Evolutionary conservation across 2,329 filamentous ascomycete species (phyloP).

Genomic region (Fusarium fracticaudum): DNA sequence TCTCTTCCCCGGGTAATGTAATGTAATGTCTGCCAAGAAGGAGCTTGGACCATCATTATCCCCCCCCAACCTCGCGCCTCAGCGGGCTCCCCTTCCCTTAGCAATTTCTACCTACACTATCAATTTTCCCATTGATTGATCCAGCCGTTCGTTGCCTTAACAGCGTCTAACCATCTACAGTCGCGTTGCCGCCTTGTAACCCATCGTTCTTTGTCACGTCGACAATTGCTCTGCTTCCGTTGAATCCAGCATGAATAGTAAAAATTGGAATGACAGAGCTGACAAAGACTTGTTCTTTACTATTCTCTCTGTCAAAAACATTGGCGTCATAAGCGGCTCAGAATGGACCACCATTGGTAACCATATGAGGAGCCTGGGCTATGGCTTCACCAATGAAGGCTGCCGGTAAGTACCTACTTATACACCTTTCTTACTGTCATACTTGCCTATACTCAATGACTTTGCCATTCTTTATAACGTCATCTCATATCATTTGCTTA

Average conservation of each 20-base stretch:
- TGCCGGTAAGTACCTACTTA: slow-evolving; percentile 62
- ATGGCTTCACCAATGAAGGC: slow-evolving; percentile 72
- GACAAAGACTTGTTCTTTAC: slow-evolving; percentile 72
- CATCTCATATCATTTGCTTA: neutral
- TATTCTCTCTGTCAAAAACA: slow-evolving; percentile 70
- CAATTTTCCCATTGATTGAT: slow-evolving; percentile 53
- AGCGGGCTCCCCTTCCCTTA: slow-evolving; percentile 34
- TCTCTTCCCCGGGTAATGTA: neutral
- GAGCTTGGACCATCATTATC: slow-evolving; percentile 43
- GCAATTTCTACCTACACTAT: slow-evolving; percentile 55
- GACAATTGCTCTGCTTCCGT: neutral
- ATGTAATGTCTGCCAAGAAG: neutral
- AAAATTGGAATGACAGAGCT: slow-evolving; percentile 70
- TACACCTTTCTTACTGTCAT: slow-evolving; percentile 4
- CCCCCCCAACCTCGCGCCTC: slow-evolving; percentile 35
- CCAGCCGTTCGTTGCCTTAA: slow-evolving; percentile 48
- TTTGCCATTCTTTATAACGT: neutral
- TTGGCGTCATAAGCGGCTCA: slow-evolving; percentile 68
- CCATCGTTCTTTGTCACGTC: slow-evolving; percentile 28
- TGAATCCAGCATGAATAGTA: slow-evolving; percentile 57
- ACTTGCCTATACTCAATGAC: neutral
- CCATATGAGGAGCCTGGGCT: slow-evolving; percentile 67
- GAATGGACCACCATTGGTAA: slow-evolving; percentile 72
- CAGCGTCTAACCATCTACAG: slow-evolving; percentile 43
- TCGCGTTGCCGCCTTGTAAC: slow-evolving; percentile 26